Evolutionary conservation across 305 asterid genomes (phyloP), one percentile per base, ranked within the genome.

Genomic region (Fraxinus greggii): DNA sequence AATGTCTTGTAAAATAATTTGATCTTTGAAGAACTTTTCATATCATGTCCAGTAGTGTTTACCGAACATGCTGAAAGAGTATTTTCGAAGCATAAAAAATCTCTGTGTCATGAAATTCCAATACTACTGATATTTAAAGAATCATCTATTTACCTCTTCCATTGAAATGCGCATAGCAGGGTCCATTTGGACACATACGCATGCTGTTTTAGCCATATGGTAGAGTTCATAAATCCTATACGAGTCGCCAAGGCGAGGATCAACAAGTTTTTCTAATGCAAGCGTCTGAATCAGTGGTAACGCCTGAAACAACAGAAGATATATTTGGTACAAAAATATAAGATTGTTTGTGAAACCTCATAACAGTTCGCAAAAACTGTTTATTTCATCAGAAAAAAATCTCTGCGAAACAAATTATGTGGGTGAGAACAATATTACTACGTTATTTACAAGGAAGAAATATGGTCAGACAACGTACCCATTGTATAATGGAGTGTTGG

Each of bases 171-270:
- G 88, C 32, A 72, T 54, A 19, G 48, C 74, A 61, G 93, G 87
- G 74, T 89, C 84, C 33, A 38, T 79, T 82, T 89, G 87, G 19
- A 90, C 74, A 63, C 93, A 91, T 72, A 88, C 70, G 63, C 83
- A 78, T 19, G 90, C 93, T 32, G 93, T 90, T 82, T 81, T 82
- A 80, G 89, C 79, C 93, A 91, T 91, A 78, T 79, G 92, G 86
- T 86, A 87, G 85, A 89, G 9, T 78, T 91, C 90, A 7, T 88
- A 83, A 9, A 78, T 84, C 80, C 79, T 81, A 24, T 85, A 89
- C 1, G 86, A 85, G 87, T 84, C 89, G 36, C 90, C 87, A 23
- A 91, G 85, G 8, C 84, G 88, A 29, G 90, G 90, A 83, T 91
- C 94, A 76, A 88, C 88, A 21, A 90, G 88, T 83, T 84, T 88